Conservation (phyloP, 805 yeast species). For the Komagataella ulmi region DNA sequence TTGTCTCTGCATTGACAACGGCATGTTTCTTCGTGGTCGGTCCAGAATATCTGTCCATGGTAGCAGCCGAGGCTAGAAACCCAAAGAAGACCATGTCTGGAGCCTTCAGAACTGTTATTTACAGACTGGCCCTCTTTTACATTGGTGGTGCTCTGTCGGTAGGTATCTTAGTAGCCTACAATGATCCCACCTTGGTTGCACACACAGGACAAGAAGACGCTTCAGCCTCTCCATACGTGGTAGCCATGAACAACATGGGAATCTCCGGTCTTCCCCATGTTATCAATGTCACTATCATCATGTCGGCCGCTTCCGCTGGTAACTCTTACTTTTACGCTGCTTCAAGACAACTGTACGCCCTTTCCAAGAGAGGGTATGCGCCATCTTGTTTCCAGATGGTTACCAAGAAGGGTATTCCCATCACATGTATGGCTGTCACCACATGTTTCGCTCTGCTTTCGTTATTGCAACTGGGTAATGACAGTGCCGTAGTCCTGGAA, state of each 20-base stretch:
- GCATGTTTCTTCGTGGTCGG: conserved; percentile 28
- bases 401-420: conserved; percentile 57
- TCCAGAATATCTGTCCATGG: conserved; percentile 30
- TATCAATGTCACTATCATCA: conserved; percentile 60
- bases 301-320: conserved; percentile 71
- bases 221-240: conserved; percentile 64
- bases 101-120: conserved; percentile 28
- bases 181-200: conserved; percentile 15
- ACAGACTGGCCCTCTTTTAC: conserved; percentile 29
- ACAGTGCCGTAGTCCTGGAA: conserved; percentile 20
- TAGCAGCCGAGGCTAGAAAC: conserved; percentile 27
- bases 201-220: conserved; percentile 18
- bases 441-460: conserved; percentile 51
- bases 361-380: conserved; percentile 59
- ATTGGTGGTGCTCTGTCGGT: conserved; percentile 29
- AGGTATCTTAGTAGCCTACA: conserved; percentile 23
- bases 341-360: conserved; percentile 45
- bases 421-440: conserved; percentile 37
- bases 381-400: conserved; percentile 53
- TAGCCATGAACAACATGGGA: conserved; percentile 55
- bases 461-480: conserved; percentile 37
- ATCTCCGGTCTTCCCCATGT: conserved; percentile 57
- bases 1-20: conserved; percentile 22
- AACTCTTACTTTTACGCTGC: conserved; percentile 67
- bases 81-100: conserved; percentile 21